Base-by-base conservation (phyloP, 257 asterid genomes). In the Plantago major region DNA sequence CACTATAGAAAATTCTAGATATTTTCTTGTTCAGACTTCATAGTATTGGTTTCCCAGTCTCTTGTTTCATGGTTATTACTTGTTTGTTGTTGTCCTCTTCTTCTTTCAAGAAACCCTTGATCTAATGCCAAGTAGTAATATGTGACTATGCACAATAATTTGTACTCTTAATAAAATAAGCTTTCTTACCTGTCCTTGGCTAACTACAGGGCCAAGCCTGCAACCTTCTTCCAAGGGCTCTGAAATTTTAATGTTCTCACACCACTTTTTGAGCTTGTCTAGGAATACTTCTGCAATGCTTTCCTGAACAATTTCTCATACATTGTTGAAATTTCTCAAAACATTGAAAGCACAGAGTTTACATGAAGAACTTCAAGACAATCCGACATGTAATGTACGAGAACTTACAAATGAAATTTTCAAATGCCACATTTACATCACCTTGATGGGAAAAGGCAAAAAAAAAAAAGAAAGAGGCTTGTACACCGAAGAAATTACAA, bases 181-280 rank as follows among this genome's bases (percentile, higher is more conserved):
- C 18, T 26, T 37, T 33, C 62, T 67, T 63, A 71, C 82, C 76
- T 77, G 82, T 30, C 72, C 74, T 49, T 67, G 59, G 58, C 88
- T 84, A 62, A 84, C 78, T 60, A 84, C 67, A 53, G 88, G 92
- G 66, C 88, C 88, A 75, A 84, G 86, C 59, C 86, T 73, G 79
- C 92, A 84, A 43, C 86, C 88, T 64, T 84, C 88, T 59, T 81
- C 86, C 43, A 84, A 70, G 26, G 92, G 92, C 53, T 84, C 88
- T 42, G 86, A 79, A 59, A 79, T 73, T 59, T 81, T 84, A 60
- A 81, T 77, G 61, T 81, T 79, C 58, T 73, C 57, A 54, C 88
- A 81, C 92, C 88, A 84, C 59, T 71, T 62, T 42, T 79, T 82
- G 43, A 81, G 81, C 73, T 74, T 84, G 63, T 78, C 80, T 73